phyloP scores from a whole-genome alignment of 208 protist species.

The Pavlovales sp. region DNA sequence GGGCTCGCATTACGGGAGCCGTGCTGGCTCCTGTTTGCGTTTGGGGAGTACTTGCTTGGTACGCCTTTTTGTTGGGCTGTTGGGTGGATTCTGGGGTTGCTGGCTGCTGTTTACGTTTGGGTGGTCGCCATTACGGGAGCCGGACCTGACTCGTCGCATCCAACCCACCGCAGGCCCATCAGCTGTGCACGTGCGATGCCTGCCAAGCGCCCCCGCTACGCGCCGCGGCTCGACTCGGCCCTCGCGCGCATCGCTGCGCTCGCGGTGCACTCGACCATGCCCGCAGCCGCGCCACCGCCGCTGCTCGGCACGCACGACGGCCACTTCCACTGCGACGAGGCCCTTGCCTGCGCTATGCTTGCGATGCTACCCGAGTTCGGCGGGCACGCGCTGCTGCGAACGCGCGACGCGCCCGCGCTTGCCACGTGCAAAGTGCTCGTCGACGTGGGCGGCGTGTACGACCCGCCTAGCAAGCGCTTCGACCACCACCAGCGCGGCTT shows the following conservation, averaged over 20 bases:
- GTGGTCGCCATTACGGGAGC: too few relatives aligned
- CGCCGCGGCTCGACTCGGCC: neutral
- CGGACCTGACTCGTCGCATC: too few relatives aligned
- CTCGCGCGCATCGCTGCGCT: neutral
- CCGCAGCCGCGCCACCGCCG: too few relatives aligned
- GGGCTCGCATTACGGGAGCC: too few relatives aligned
- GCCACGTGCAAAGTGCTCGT: slow-evolving; percentile 76
- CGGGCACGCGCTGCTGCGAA: slow-evolving; percentile 70
- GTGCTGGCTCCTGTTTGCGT: too few relatives aligned
- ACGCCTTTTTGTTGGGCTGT: too few relatives aligned
- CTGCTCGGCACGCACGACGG: slow-evolving; percentile 84
- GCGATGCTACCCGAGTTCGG: slow-evolving; percentile 67
- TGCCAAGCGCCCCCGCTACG: neutral
- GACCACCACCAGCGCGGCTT: slow-evolving; percentile 92
- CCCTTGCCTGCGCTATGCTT: slow-evolving; percentile 81
- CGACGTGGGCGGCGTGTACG: slow-evolving; percentile 89
- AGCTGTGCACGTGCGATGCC: too few relatives aligned
- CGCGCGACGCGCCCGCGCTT: slow-evolving; percentile 73
- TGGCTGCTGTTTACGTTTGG: too few relatives aligned
- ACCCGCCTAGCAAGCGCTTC: slow-evolving; percentile 70
- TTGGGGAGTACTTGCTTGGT: too few relatives aligned
- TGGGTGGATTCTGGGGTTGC: too few relatives aligned
- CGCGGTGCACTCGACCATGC: neutral
- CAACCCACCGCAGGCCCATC: too few relatives aligned
- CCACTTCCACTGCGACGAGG: slow-evolving; percentile 90